phyloP scores from a whole-genome alignment of 495 filamentous ascomycete species.

The Podospora pseudopauciseta region DNA sequence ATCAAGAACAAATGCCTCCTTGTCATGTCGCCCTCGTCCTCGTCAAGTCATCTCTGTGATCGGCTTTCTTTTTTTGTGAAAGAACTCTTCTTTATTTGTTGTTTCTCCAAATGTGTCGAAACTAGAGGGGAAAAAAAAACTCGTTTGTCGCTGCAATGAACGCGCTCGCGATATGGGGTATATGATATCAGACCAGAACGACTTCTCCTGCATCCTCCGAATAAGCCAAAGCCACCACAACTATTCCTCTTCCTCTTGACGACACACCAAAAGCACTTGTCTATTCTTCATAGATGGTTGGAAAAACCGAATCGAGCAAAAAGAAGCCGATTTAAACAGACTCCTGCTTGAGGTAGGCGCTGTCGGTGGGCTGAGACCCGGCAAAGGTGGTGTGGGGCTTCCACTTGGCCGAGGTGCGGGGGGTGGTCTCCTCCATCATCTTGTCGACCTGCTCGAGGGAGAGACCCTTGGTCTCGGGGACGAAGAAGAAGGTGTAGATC shows the following conservation, averaged over 20 bases:
- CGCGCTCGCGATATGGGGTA: background rate
- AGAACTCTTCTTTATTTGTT: background rate
- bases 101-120: background rate
- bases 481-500: constrained; percentile 72
- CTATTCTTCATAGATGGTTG: background rate
- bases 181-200: background rate
- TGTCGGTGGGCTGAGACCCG: constrained; percentile 19
- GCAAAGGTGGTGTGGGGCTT: constrained; percentile 67
- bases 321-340: constrained; percentile 14
- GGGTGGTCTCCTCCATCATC: constrained; percentile 81
- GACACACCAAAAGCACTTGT: background rate
- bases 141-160: background rate
- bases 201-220: background rate
- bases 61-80: background rate
- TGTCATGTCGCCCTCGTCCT: background rate
- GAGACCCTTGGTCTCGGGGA: constrained; percentile 84
- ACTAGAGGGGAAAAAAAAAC: background rate
- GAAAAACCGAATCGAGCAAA: background rate
- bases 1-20: background rate
- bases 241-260: background rate
- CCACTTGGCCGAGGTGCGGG: constrained; percentile 69
- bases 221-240: background rate
- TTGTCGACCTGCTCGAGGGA: constrained; percentile 85
- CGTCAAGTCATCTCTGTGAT: background rate
- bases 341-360: constrained; percentile 11